A percentile compares a stretch with the other conserved stretches of the same genome.
phyloP scores from a whole-genome alignment of 176 grass and related monocot genomes.

The Oryza rufipogon region DNA sequence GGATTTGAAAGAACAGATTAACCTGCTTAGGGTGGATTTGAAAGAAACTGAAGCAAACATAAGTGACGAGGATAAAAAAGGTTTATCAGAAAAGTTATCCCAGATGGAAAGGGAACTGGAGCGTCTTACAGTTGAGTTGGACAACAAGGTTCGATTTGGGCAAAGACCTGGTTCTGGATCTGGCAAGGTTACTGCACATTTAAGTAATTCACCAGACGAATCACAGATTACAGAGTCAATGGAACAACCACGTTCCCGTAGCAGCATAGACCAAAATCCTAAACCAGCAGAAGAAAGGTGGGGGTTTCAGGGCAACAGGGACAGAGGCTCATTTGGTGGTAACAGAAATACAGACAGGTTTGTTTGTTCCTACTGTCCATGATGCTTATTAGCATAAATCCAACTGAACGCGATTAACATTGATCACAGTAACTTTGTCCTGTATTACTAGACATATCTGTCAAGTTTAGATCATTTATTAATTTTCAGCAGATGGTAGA shows the following conservation, averaged over 20 bases:
- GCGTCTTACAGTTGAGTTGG: constrained; percentile 41
- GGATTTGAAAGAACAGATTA: constrained; percentile 48
- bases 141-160: constrained; percentile 55
- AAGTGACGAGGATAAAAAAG: constrained; percentile 30
- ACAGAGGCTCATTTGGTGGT: constrained; percentile 55
- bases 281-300: constrained; percentile 55
- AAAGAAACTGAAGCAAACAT: constrained; percentile 50
- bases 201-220: constrained; percentile 32
- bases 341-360: constrained; percentile 62
- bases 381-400: not conserved
- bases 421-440: not conserved
- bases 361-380: not conserved
- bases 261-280: constrained; percentile 39
- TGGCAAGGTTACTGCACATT: constrained; percentile 38
- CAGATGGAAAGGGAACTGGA: constrained; percentile 48
- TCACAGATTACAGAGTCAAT: constrained; percentile 23
- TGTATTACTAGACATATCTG: not conserved
- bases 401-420: not conserved
- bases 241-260: constrained; percentile 36
- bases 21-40: constrained; percentile 30
- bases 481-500: not conserved
- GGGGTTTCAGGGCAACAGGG: constrained; percentile 56
- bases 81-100: constrained; percentile 41
- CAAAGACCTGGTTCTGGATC: constrained; percentile 58
- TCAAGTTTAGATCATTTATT: not conserved